phyloP scores from a whole-genome alignment of 2,329 filamentous ascomycete genomes.

The Phyllosticta capitalensis region DNA sequence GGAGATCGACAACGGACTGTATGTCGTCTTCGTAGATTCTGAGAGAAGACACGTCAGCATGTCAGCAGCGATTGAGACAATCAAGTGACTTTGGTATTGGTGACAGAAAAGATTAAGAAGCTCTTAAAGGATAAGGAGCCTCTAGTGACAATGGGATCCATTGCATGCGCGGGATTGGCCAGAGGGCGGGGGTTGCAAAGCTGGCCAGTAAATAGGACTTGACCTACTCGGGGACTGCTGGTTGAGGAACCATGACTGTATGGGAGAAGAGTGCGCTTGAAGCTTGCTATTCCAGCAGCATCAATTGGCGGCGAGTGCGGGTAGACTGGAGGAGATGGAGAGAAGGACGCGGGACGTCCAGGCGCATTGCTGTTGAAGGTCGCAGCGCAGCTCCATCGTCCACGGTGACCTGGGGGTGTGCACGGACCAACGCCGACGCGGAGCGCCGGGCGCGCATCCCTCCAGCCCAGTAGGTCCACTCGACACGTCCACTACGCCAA shows the following conservation, averaged over 20 bases:
- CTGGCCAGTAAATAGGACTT: slow-evolving; percentile 12
- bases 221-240: slow-evolving; percentile 35
- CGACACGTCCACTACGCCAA: neutral
- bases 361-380: neutral
- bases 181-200: neutral
- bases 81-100: neutral
- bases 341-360: neutral
- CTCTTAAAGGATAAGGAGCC: neutral
- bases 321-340: slow-evolving; percentile 2
- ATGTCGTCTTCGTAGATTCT: slow-evolving; percentile 92
- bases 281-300: neutral
- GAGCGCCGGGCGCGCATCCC: neutral
- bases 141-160: neutral
- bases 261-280: neutral
- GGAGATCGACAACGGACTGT: slow-evolving; percentile 82
- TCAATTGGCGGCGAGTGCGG: slow-evolving; percentile 1
- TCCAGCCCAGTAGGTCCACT: neutral
- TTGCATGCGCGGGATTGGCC: neutral
- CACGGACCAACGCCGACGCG: neutral
- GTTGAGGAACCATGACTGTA: slow-evolving; percentile 30
- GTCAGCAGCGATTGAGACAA: neutral
- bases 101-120: neutral
- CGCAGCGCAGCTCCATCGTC: neutral
- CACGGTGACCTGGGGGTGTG: neutral
- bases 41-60: slow-evolving; percentile 12